Evolutionary conservation across 768 basidiomycete genomes (phyloP), one percentile per base, ranked within the genome.

Genomic region (Tulasnella sp.): DNA sequence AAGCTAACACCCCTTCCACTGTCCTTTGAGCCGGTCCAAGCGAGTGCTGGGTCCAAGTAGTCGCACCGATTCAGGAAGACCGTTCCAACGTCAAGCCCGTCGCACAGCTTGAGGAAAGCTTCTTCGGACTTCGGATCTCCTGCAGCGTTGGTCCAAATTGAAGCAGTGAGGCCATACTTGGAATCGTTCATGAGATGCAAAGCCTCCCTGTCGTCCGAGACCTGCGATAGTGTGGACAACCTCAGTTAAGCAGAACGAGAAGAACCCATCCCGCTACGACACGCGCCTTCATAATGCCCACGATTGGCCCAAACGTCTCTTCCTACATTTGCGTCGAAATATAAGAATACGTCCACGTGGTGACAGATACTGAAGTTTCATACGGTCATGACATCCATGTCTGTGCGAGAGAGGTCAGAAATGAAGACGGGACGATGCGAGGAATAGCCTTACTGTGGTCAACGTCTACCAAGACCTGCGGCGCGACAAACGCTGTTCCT

Each of bases 11-110:
- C 98, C 41, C 96, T 88, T 37, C 98, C 98, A 78, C 94, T 96
- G 83, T 98, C 88, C 88, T 98, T 99, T 73, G 95, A 93, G 2
- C 97, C 98, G 3, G 93, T 94, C 98, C 98, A 99, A 0, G 94
- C 90, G 1, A 99, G 87, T 6, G 96, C 96, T 1, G 98, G 97
- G 84, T 99, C 98, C 34, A 98, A 89, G 84, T 89, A 93, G 86
- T 99, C 97, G 83, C 94, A 93, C 90, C 96, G 89, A 86, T 99
- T 99, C 84, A 97, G 85, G 86, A 95, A 99, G 8, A 99, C 96
- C 0, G 97, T 99, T 3, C 98, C 98, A 0, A 93, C 92, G 80
- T 97, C 92, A 44, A 99, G 85, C 82, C 91, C 89, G 75, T 93
- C 92, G 9, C 89, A 91, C 37, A 97, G 87, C 73, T 85, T 86